These are phyloP conservation scores for Endocalyx cinctus DNA, from an alignment of 2,329 filamentous ascomycete species.

Conservation along the genomic window DNA sequence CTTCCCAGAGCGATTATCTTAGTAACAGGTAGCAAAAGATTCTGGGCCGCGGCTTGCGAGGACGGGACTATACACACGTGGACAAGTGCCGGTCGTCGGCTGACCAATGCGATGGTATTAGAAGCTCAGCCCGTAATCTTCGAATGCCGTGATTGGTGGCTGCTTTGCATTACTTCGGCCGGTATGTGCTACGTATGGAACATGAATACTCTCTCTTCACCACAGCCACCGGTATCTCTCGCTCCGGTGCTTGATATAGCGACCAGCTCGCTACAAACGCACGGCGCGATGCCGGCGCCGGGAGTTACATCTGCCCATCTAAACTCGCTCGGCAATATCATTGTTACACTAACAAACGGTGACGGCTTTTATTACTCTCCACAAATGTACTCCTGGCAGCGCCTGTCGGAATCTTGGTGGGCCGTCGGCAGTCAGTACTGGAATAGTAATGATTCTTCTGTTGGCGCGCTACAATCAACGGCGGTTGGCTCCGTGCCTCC, in stretches of 20 bases:
- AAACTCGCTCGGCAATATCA: slow-evolving; percentile 78
- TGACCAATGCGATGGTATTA: slow-evolving; percentile 78
- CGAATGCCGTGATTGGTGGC: slow-evolving; percentile 83
- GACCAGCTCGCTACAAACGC: slow-evolving; percentile 69
- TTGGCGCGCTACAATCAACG: slow-evolving; percentile 72
- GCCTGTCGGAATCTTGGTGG: slow-evolving; percentile 97
- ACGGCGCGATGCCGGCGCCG: slow-evolving; percentile 70
- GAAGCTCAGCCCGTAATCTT: slow-evolving; percentile 93
- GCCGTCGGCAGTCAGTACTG: slow-evolving; percentile 97
- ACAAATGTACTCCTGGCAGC: slow-evolving; percentile 85
- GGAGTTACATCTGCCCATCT: slow-evolving; percentile 87
- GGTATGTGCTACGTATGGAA: slow-evolving; percentile 95
- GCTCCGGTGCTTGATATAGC: slow-evolving; percentile 87
- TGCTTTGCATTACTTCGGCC: slow-evolving; percentile 82
- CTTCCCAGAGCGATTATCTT: slow-evolving; percentile 82
- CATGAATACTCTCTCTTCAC: slow-evolving; percentile 72
- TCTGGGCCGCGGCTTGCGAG: slow-evolving; percentile 92
- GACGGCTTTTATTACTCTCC: slow-evolving; percentile 90
- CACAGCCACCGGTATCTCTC: slow-evolving; percentile 85
- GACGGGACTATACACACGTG: slow-evolving; percentile 87
- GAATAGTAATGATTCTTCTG: slow-evolving; percentile 92
- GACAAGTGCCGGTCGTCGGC: slow-evolving; percentile 83
- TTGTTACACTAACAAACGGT: slow-evolving; percentile 90
- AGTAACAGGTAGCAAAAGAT: slow-evolving; percentile 81
- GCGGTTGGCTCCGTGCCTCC: slow-evolving; percentile 55